Evolutionary conservation across 345 rosid species (phyloP).

Genomic region (Sisymbrium altissimum): DNA sequence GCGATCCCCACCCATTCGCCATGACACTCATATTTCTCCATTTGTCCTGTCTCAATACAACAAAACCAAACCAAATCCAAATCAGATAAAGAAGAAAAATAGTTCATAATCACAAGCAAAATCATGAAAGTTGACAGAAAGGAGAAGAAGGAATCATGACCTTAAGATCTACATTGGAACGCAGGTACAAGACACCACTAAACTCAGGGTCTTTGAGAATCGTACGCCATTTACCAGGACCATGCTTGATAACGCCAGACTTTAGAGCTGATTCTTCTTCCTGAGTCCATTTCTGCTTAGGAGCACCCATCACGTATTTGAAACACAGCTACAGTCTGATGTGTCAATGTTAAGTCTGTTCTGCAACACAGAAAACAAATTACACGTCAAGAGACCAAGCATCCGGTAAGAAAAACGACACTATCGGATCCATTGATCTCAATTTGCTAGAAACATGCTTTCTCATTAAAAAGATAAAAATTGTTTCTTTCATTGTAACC

Average conservation of each 20-base stretch:
- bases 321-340: not conserved
- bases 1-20: slow-evolving; percentile 92
- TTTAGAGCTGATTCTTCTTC: slow-evolving; percentile 95
- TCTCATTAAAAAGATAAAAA: not conserved
- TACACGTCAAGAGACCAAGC: not conserved
- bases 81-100: not conserved
- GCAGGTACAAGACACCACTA: slow-evolving; percentile 74
- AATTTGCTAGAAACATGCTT: not conserved
- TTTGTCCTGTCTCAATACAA: slow-evolving; percentile 61
- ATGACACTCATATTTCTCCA: slow-evolving; percentile 99
- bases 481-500: not conserved
- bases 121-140: slow-evolving; percentile 9
- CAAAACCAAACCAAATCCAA: not conserved
- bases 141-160: slow-evolving; percentile 36
- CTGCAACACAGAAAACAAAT: slow-evolving; percentile 13
- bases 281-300: slow-evolving; percentile 97
- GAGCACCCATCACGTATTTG: slow-evolving; percentile 73
- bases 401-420: not conserved
- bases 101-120: not conserved
- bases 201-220: slow-evolving; percentile 96
- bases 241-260: slow-evolving; percentile 93
- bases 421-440: not conserved
- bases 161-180: slow-evolving; percentile 98
- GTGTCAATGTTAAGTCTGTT: not conserved
- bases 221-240: slow-evolving; percentile 99